These are phyloP conservation scores for Ettlia oleoabundans DNA, from an alignment of 139 green algal species.

Conservation along the genomic window DNA sequence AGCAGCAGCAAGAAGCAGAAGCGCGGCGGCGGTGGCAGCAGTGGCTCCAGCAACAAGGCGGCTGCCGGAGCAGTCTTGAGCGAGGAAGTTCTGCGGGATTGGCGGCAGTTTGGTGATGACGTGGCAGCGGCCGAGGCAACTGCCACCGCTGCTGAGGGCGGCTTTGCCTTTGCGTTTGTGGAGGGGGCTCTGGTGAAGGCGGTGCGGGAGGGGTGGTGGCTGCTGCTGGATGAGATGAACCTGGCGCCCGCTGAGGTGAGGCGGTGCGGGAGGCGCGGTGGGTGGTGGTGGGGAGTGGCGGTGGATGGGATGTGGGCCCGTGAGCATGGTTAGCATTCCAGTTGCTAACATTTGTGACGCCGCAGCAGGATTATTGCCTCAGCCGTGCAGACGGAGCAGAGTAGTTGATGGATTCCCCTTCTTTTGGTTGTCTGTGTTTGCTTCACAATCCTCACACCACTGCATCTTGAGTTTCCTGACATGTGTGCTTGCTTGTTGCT, in stretches of 20 bases:
- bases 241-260: slow-evolving; percentile 89
- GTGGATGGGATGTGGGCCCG: too few relatives aligned
- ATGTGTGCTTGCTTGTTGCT: too few relatives aligned
- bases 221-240: slow-evolving; percentile 98
- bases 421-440: too few relatives aligned
- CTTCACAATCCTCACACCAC: too few relatives aligned
- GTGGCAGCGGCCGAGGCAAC: slow-evolving; percentile 76
- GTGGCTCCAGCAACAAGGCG: background rate
- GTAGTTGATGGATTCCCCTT: too few relatives aligned
- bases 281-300: too few relatives aligned
- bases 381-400: too few relatives aligned
- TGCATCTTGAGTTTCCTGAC: too few relatives aligned
- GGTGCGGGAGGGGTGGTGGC: slow-evolving; percentile 91
- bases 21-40: background rate
- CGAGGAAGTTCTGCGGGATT: slow-evolving; percentile 50
- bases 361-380: too few relatives aligned
- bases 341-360: too few relatives aligned
- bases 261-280: too few relatives aligned
- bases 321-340: too few relatives aligned
- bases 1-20: slow-evolving; percentile 10
- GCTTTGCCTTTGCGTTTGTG: slow-evolving; percentile 94
- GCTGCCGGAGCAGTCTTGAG: background rate
- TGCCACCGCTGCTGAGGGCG: slow-evolving; percentile 70
- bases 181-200: slow-evolving; percentile 93
- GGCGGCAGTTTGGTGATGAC: slow-evolving; percentile 74